phyloP scores from a whole-genome alignment of 2,329 filamentous ascomycete genomes.

The Oidium heveae region DNA sequence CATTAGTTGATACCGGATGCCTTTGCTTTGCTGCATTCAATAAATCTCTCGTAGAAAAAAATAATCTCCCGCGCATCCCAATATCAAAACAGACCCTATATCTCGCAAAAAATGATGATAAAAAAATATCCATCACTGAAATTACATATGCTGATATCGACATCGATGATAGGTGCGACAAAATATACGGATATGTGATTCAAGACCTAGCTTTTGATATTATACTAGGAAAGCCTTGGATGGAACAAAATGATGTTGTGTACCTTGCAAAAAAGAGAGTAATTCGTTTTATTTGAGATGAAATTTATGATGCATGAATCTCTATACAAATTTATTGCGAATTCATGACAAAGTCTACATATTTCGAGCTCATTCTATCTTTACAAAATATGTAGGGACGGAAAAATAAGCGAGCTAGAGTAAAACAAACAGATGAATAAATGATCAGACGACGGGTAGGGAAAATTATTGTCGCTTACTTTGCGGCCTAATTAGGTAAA shows the following conservation, averaged over 20 bases:
- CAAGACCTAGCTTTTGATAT: background rate
- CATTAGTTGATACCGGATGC: background rate
- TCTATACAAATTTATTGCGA: too few species aligned
- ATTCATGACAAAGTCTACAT: too few species aligned
- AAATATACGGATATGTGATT: background rate
- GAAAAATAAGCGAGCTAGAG: too few species aligned
- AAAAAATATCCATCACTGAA: background rate
- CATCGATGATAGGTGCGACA: background rate
- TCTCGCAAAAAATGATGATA: background rate
- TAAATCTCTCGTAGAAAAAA: background rate
- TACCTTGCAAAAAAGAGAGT: background rate
- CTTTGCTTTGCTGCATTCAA: background rate
- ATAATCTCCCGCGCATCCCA: background rate
- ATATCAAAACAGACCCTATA: background rate
- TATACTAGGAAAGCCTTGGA: background rate
- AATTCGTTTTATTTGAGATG: background rate
- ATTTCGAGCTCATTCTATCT: too few species aligned
- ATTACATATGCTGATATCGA: background rate
- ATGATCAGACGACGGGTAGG: too few species aligned
- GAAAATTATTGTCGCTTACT: too few species aligned
- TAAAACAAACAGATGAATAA: too few species aligned
- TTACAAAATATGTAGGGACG: too few species aligned
- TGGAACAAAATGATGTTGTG: background rate
- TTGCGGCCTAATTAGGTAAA: too few species aligned
- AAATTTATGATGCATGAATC: too few species aligned